Conservation (phyloP, 257 asterid genomes). For the Solanum paucissectum region DNA sequence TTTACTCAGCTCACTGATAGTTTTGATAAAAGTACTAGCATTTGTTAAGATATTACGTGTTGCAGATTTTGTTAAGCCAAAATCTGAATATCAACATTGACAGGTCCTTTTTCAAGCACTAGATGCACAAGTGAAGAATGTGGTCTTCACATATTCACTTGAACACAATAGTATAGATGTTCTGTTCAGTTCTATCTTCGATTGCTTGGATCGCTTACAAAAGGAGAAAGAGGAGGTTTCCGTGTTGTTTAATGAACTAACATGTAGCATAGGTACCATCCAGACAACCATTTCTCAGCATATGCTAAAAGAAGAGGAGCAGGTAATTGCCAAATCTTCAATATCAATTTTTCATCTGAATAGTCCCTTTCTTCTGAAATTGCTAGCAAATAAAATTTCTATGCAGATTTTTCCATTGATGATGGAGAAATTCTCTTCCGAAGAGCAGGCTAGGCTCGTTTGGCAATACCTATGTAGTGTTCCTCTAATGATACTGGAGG, state of each 20-base stretch:
- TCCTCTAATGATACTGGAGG: constrained; percentile 62
- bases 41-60: not conserved
- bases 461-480: constrained; percentile 78
- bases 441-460: constrained; percentile 67
- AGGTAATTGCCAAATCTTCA: constrained; percentile 27
- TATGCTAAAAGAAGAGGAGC: constrained; percentile 83
- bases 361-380: not conserved
- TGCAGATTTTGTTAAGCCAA: not conserved
- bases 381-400: not conserved
- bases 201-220: constrained; percentile 44
- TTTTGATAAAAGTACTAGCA: not conserved
- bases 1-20: not conserved
- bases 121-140: constrained; percentile 59
- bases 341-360: not conserved
- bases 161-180: constrained; percentile 58
- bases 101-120: constrained; percentile 82
- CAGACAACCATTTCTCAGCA: constrained; percentile 58
- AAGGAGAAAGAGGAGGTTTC: constrained; percentile 24
- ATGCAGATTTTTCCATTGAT: constrained; percentile 74
- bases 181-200: constrained; percentile 35
- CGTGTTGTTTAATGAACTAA: constrained; percentile 41
- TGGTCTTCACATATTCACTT: constrained; percentile 46
- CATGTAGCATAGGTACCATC: constrained; percentile 45
- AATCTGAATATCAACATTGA: not conserved
- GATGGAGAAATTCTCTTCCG: constrained; percentile 35